phyloP scores from a whole-genome alignment of 2,329 filamentous ascomycete genomes.

The Akanthomyces dipterigenus region DNA sequence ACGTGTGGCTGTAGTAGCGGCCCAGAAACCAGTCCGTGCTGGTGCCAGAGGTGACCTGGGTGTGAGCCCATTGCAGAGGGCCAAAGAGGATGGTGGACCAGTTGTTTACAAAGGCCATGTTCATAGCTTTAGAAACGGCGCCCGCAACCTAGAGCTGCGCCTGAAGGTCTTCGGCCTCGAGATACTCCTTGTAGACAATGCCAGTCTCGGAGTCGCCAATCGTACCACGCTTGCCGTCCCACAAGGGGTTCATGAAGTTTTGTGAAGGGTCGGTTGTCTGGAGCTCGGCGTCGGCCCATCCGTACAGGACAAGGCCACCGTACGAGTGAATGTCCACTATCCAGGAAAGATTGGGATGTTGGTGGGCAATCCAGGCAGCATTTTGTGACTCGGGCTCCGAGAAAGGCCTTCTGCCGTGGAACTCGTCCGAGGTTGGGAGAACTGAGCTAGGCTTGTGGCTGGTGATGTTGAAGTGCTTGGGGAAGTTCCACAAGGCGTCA shows the following conservation, averaged over 20 bases:
- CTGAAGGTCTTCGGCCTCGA: conserved; percentile 29
- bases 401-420: conserved; percentile 42
- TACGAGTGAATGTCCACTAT: conserved; percentile 54
- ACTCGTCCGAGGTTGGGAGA: conserved; percentile 38
- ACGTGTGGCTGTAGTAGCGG: conserved; percentile 31
- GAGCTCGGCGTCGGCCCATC: conserved; percentile 50
- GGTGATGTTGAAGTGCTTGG: conserved; percentile 31
- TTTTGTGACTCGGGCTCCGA: conserved; percentile 52
- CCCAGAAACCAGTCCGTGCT: conserved; percentile 42
- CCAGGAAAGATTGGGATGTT: conserved; percentile 45
- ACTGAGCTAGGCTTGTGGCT: conserved; percentile 33
- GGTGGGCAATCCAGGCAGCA: conserved; percentile 45
- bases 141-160: conserved; percentile 26
- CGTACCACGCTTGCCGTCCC: conserved; percentile 44
- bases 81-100: conserved; percentile 24
- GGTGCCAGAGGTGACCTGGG: conserved; percentile 41
- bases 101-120: conserved; percentile 25
- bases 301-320: conserved; percentile 45
- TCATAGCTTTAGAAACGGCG: conserved; percentile 34
- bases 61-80: conserved; percentile 30
- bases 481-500: conserved; percentile 51
- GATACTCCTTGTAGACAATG: conserved; percentile 38
- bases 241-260: conserved; percentile 47
- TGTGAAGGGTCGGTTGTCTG: conserved; percentile 38
- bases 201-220: conserved; percentile 30